Evolutionary conservation across 352 stramenopile genomes (phyloP), one percentile per base, ranked within the genome.

Genomic region (Halophytophthora polymorphica): DNA sequence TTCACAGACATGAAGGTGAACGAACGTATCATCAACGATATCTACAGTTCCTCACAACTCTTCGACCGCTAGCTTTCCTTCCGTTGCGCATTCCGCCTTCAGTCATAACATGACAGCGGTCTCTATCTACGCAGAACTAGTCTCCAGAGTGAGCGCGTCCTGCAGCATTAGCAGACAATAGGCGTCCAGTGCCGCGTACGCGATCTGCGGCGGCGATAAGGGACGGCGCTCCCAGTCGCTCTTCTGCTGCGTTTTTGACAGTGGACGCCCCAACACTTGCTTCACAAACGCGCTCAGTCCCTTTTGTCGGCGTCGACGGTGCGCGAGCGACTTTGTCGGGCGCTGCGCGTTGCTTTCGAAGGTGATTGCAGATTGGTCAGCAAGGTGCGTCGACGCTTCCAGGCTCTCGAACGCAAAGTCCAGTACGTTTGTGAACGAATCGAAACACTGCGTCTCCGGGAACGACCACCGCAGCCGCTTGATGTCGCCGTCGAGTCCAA

Each of bases 111-210:
- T 31, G 4, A 8, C 25, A 4, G 25, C 25, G 25, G 25, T 8
- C 25, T 8, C 8, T 31, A 31, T 31, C 25, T 31, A 31, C 25
- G 8, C 25, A 8, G 25, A 8, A 31, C 25, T 31, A 8, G 25
- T 31, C 8, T 31, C 25, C 25, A 31, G 4, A 31, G 47, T 22
- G 2, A 61, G 38, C 37, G 51, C 52, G 29, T 75, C 49, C 47
- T 83, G 66, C 25, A 89, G 80, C 81, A 98, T 78, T 29, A 90
- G 52, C 33, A 93, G 58, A 41, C 76, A 86, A 65, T 77, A 90
- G 4, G 83, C 83, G 50, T 93, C 83, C 33, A 83, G 49, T 3
- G 83, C 77, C 6, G 83, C 79, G 65, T 93, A 93, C n/a, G 69
- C 41, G 17, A 89, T 55, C 53, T 90, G 83, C 34, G 77, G 50